Conservation (phyloP, 768 basidiomycete species). For the Amanita exitialis region DNA sequence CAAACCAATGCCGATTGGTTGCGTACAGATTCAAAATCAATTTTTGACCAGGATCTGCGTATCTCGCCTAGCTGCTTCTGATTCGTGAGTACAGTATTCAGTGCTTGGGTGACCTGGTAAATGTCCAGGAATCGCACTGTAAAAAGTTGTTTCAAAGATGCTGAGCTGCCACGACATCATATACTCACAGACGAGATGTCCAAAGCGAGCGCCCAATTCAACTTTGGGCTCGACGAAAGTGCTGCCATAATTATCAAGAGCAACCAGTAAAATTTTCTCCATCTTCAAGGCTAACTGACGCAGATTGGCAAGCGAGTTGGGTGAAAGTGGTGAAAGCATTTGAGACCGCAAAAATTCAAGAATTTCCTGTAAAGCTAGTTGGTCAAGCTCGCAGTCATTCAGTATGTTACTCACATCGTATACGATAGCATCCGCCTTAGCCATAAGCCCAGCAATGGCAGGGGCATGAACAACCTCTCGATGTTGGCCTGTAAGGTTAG, state of each 20-base stretch:
- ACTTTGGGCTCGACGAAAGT: slow-evolving; percentile 91
- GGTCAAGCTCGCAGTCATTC: not conserved
- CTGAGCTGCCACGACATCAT: slow-evolving; percentile 1
- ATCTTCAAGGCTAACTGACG: slow-evolving; percentile 83
- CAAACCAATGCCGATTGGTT: slow-evolving; percentile 91
- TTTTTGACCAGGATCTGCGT: slow-evolving; percentile 80
- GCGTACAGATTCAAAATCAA: slow-evolving; percentile 85
- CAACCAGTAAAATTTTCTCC: slow-evolving; percentile 79
- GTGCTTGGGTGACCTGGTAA: slow-evolving; percentile 84
- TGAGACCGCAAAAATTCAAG: slow-evolving; percentile 77
- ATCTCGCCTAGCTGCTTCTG: slow-evolving; percentile 79
- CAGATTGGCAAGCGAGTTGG: slow-evolving; percentile 57
- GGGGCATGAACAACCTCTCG: slow-evolving; percentile 87
- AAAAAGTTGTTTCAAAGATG: slow-evolving; percentile 9
- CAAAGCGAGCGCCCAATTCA: slow-evolving; percentile 83
- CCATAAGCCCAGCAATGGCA: slow-evolving; percentile 81
- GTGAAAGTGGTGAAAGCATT: slow-evolving; percentile 69
- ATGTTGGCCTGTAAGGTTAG: slow-evolving; percentile 58
- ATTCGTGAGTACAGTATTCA: slow-evolving; percentile 82
- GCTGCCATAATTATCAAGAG: slow-evolving; percentile 75
- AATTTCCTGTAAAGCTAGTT: slow-evolving; percentile 52
- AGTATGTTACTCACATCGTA: slow-evolving; percentile 66
- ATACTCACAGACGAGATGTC: slow-evolving; percentile 77
- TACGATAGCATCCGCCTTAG: slow-evolving; percentile 81
- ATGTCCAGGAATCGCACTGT: slow-evolving; percentile 87